Evolutionary conservation across 2,329 filamentous ascomycete species (phyloP).

Genomic region (Chrysoporthe austroafricana): DNA sequence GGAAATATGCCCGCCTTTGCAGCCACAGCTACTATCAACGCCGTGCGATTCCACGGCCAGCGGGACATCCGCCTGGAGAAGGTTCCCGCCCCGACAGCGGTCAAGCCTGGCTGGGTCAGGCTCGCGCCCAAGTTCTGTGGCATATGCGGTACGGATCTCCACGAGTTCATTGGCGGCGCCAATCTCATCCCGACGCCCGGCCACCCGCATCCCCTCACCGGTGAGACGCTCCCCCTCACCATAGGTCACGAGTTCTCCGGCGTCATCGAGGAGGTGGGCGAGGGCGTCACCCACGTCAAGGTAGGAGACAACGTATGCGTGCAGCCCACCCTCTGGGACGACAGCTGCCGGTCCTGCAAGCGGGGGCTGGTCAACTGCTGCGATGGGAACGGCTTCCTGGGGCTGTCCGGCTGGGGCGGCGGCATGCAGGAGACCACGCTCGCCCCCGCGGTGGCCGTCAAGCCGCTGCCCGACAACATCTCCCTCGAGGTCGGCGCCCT

Average conservation of each 20-base stretch:
- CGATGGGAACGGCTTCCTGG: slow-evolving; percentile 50
- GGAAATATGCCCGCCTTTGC: slow-evolving; percentile 5
- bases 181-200: slow-evolving; percentile 37
- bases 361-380: slow-evolving; percentile 40
- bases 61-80: slow-evolving; percentile 28
- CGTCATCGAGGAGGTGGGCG: slow-evolving; percentile 59
- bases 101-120: slow-evolving; percentile 31
- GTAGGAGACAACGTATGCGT: slow-evolving; percentile 60
- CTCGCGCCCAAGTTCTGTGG: slow-evolving; percentile 39
- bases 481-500: slow-evolving; percentile 59
- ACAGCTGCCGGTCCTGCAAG: slow-evolving; percentile 56
- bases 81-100: slow-evolving; percentile 20
- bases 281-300: slow-evolving; percentile 47
- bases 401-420: slow-evolving; percentile 49
- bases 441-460: slow-evolving; percentile 49
- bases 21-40: slow-evolving; percentile 23
- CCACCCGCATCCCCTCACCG: slow-evolving; percentile 58
- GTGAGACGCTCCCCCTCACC: slow-evolving; percentile 58
- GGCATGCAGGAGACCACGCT: slow-evolving; percentile 58
- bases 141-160: slow-evolving; percentile 42
- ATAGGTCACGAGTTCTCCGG: slow-evolving; percentile 68
- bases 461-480: slow-evolving; percentile 54
- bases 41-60: slow-evolving; percentile 28
- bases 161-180: slow-evolving; percentile 39
- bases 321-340: slow-evolving; percentile 61